These are phyloP conservation scores for Microsporum canis DNA, from an alignment of 2,329 filamentous ascomycete species.

Conservation along the genomic window DNA sequence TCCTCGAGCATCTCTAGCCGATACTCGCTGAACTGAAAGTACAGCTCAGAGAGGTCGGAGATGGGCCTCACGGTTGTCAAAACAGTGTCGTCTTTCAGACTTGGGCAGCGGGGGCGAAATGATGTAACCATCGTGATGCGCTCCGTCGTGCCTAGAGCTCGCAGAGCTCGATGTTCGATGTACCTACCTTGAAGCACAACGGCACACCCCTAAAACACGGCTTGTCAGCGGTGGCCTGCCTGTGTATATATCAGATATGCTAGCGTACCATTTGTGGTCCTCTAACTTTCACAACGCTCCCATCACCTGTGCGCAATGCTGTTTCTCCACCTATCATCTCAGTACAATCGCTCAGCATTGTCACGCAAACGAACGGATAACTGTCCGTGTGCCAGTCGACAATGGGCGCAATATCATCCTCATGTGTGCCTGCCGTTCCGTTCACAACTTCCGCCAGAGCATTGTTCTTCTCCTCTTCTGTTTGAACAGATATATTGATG, in stretches of 20 bases:
- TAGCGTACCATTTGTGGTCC: conserved; percentile 48
- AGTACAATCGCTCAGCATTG: conserved; percentile 53
- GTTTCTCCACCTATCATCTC: conserved; percentile 56
- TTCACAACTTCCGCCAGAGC: conserved; percentile 32
- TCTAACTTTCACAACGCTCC: conserved; percentile 47
- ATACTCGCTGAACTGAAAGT: conserved; percentile 52
- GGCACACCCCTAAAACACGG: conserved; percentile 43
- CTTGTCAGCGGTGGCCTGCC: conserved; percentile 1
- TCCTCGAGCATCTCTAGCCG: conserved; percentile 53
- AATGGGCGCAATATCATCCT: conserved; percentile 43
- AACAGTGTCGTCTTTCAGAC: conserved; percentile 48
- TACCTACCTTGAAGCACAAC: conserved; percentile 58
- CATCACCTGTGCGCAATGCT: conserved; percentile 44
- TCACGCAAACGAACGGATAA: conserved; percentile 59
- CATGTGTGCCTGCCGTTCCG: conserved; percentile 32
- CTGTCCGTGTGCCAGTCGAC: conserved; percentile 55
- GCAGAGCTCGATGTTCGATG: conserved; percentile 53
- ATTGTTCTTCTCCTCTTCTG: conserved; percentile 37
- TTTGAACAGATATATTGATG: conserved; percentile 44
- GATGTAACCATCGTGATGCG: conserved; percentile 57
- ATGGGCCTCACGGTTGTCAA: conserved; percentile 50
- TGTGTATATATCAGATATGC: not conserved
- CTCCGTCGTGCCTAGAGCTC: conserved; percentile 47
- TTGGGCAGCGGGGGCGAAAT: conserved; percentile 48
- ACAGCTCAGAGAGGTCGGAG: conserved; percentile 47